Base-by-base conservation (phyloP, 495 filamentous ascomycete genomes). In the Xylaria venustula region DNA sequence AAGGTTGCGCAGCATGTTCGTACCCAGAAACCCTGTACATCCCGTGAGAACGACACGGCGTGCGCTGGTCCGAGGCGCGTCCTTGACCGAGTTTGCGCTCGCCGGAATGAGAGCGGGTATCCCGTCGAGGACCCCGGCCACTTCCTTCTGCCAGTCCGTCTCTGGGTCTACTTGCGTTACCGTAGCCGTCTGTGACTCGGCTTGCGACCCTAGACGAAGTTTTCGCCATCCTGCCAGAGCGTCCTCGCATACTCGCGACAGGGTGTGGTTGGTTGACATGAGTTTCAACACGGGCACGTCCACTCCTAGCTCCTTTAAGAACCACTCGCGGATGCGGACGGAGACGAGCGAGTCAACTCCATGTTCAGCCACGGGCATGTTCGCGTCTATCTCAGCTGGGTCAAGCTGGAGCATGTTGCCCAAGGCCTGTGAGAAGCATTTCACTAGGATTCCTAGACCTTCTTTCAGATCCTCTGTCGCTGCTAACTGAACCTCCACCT, bases 301-400 rank as follows among this genome's bases (percentile, higher is more conserved):
- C 32, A 66, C 49, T 0, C 50, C 60, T 1, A 74, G 14, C 48
- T 71, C 64, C 37, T 73, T 74, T 9, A 63, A 46, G 47, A 76
- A 69, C 74, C 71, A 78, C 0, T 42, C 32, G 0, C 74, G 68
- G 5, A 73, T 49, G 2, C 68, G 64, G 1, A 76, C 64, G 0
- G 75, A 74, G 0, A 75, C 62, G 12, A 78, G 58, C 0, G 74
- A 76, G 53, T 78, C 74, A 9, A 74, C 48, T 0, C 75, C 75
- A 1, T 55, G 30, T 6, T 19, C 34, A 7, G 36, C 22, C 26
- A 44, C 22, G 7, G 52, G 36, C 14, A 54, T 3, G 1, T 54
- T 54, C 3, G 12, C 17, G 5, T 54, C 52, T 0, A 54, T 12
- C 22, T 26, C 11, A 12, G 17, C 36, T 14, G 20, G 22, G 7